These are phyloP conservation scores for Hyphopichia burtonii DNA, from an alignment of 1,139 yeast genomes.

Conservation along the genomic window DNA sequence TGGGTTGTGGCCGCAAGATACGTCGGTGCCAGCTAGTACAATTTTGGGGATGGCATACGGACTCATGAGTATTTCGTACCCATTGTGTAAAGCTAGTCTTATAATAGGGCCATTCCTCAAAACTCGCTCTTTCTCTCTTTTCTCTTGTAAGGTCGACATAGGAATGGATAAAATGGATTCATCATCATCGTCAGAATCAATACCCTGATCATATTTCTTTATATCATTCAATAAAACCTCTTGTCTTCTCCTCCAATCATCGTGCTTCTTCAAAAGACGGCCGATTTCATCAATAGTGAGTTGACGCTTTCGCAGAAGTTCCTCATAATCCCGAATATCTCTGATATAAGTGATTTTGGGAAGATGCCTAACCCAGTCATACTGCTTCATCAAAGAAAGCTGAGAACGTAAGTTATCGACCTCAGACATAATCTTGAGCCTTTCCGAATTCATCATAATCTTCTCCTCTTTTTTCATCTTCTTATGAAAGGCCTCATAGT, in stretches of 20 bases:
- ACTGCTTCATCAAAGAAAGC: slow-evolving; percentile 44
- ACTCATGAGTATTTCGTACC: slow-evolving; percentile 28
- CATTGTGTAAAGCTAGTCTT: slow-evolving; percentile 27
- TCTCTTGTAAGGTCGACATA: slow-evolving; percentile 15
- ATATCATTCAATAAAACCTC: slow-evolving; percentile 27
- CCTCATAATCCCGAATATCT: slow-evolving; percentile 45
- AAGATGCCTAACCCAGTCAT: slow-evolving; percentile 56
- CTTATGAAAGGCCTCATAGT: slow-evolving; percentile 52
- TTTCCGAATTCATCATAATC: slow-evolving; percentile 58
- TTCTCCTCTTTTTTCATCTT: slow-evolving; percentile 68
- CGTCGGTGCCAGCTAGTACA: slow-evolving; percentile 5
- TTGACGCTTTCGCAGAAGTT: slow-evolving; percentile 47
- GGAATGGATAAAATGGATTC: slow-evolving; percentile 20
- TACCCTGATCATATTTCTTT: slow-evolving; percentile 11
- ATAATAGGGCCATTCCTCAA: slow-evolving; percentile 23
- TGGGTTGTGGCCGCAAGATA: background rate
- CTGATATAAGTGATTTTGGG: slow-evolving; percentile 54
- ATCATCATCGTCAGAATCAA: slow-evolving; percentile 11
- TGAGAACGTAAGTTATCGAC: slow-evolving; percentile 49
- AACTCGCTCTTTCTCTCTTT: slow-evolving; percentile 19
- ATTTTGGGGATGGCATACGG: slow-evolving; percentile 30
- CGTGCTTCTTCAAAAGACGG: slow-evolving; percentile 46
- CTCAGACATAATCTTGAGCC: slow-evolving; percentile 48
- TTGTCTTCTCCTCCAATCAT: slow-evolving; percentile 39
- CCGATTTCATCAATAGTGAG: slow-evolving; percentile 54